phyloP scores from a whole-genome alignment of 2,329 filamentous ascomycete species.

The Exophiala calicioides region DNA sequence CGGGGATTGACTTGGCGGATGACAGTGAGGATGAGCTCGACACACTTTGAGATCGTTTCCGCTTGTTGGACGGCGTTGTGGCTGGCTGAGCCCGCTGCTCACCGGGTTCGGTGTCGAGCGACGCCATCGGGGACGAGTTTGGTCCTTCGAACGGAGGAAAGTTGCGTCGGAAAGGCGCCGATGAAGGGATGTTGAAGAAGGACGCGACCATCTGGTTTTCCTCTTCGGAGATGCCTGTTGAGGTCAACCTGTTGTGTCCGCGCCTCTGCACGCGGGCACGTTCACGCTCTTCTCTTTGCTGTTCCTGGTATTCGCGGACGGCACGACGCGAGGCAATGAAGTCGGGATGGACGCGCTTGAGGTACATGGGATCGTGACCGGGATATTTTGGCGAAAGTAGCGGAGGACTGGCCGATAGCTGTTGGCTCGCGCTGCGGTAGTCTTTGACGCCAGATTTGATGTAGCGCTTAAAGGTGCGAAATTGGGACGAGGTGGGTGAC shows the following conservation, averaged over 20 bases:
- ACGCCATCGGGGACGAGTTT: slow-evolving; percentile 9
- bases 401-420: slow-evolving; percentile 23
- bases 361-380: slow-evolving; percentile 12
- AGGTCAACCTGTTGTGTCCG: too few relatives aligned
- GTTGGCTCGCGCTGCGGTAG: slow-evolving; percentile 22
- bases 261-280: too few relatives aligned
- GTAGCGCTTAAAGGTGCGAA: slow-evolving; percentile 31
- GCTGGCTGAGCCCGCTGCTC: slow-evolving; percentile 4
- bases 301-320: too few relatives aligned
- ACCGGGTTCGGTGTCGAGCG: slow-evolving; percentile 6
- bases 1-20: slow-evolving; percentile 41
- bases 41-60: slow-evolving; percentile 29
- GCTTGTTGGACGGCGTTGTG: slow-evolving; percentile 19
- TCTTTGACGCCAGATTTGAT: slow-evolving; percentile 31
- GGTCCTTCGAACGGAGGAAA: slow-evolving; percentile 5
- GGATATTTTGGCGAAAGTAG: slow-evolving; percentile 19
- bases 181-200: slow-evolving; percentile 16
- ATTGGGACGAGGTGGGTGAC: slow-evolving; percentile 28
- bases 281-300: too few relatives aligned
- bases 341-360: slow-evolving; percentile 5
- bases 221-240: slow-evolving; percentile 9
- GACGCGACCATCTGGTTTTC: slow-evolving; percentile 12
- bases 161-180: slow-evolving; percentile 1
- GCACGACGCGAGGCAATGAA: too few relatives aligned
- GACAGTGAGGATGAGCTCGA: slow-evolving; percentile 42